phyloP scores from a whole-genome alignment of 345 rosid species.

The Salix suchowensis region DNA sequence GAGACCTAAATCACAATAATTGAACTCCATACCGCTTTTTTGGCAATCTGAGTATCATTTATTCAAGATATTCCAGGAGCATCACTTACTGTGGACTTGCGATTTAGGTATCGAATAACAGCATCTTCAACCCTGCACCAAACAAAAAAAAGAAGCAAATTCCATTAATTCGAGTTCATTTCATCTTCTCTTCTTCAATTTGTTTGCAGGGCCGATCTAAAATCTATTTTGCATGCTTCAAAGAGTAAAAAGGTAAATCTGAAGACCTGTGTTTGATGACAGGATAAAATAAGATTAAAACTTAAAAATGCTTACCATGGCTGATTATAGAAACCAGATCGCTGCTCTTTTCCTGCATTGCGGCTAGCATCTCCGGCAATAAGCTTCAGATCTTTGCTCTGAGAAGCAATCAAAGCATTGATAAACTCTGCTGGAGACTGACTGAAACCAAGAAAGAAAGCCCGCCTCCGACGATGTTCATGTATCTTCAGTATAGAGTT shows the following conservation, averaged over 20 bases:
- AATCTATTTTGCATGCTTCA: not conserved
- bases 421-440: constrained; percentile 58
- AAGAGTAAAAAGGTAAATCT: not conserved
- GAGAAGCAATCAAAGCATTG: constrained; percentile 46
- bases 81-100: constrained; percentile 43
- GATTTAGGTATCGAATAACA: constrained; percentile 50
- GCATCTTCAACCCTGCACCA: constrained; percentile 51
- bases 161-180: not conserved
- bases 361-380: constrained; percentile 43
- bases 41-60: constrained; percentile 1
- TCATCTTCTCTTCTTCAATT: not conserved
- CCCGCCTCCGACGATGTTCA: constrained; percentile 47
- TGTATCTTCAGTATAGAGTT: constrained; percentile 44
- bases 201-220: not conserved
- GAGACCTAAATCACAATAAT: constrained; percentile 3
- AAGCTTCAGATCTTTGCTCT: constrained; percentile 54
- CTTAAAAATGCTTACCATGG: constrained; percentile 32
- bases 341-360: constrained; percentile 37
- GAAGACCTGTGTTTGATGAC: not conserved
- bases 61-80: constrained; percentile 36
- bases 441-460: constrained; percentile 56
- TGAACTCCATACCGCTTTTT: not conserved
- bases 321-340: constrained; percentile 44
- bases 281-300: not conserved
- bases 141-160: not conserved